Evolutionary conservation across 768 basidiomycete species (phyloP).

Genomic region (Leccinum ochraceum): DNA sequence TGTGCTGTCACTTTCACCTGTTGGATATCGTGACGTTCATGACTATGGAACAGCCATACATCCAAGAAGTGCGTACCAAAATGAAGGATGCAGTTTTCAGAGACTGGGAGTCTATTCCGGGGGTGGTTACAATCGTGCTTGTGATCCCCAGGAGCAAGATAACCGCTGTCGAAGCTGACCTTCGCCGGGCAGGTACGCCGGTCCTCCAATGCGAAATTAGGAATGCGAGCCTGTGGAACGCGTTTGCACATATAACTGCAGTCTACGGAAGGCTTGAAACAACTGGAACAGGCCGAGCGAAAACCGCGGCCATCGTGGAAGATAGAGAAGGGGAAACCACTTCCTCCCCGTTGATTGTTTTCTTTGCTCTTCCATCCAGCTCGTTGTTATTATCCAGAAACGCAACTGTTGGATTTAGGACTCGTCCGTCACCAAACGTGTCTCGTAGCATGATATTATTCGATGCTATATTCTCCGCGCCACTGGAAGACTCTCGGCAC

Average conservation of each 20-base stretch:
- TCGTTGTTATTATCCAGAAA: conserved; percentile 15
- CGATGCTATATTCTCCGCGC: conserved; percentile 24
- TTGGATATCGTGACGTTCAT: conserved; percentile 38
- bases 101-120: conserved; percentile 33
- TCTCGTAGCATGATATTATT: background rate
- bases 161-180: conserved; percentile 19
- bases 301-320: conserved; percentile 20
- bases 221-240: conserved; percentile 15
- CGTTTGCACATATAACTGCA: conserved; percentile 23
- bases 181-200: conserved; percentile 27
- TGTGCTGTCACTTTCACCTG: conserved; percentile 45
- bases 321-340: conserved; percentile 20
- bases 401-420: conserved; percentile 20
- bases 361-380: conserved; percentile 22
- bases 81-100: conserved; percentile 26
- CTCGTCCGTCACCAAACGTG: conserved; percentile 19
- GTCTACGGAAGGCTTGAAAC: conserved; percentile 22
- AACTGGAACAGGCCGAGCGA: conserved; percentile 19
- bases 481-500: conserved; percentile 16
- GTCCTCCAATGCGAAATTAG: conserved; percentile 27
- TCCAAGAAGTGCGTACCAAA: conserved; percentile 10
- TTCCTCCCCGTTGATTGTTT: conserved; percentile 26
- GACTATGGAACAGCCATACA: conserved; percentile 17
- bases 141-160: conserved; percentile 33
- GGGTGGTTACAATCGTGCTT: conserved; percentile 34